Base-by-base conservation (phyloP, 2,329 filamentous ascomycete genomes). In the Calonectria leucothoes region DNA sequence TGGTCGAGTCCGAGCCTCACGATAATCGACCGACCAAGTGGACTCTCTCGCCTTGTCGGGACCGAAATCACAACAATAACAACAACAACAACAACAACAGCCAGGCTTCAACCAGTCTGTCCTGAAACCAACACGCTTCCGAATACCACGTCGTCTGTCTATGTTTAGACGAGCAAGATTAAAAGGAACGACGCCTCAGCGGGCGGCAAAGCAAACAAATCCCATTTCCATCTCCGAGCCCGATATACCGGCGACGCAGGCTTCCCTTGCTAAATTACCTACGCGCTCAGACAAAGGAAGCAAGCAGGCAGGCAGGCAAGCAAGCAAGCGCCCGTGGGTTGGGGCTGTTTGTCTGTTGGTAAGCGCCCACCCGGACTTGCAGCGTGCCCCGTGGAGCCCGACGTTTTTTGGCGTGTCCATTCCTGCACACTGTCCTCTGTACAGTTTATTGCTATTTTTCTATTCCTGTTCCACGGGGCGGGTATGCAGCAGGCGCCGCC, bases 401-500 rank as follows among this genome's bases (percentile, higher is more conserved):
- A 23, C 7, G n/a, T n/a, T n/a, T n/a, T n/a, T n/a, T n/a, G n/a
- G n/a, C n/a, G n/a, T n/a, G 12, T 20, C 11, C 27, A 20, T 15
- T 15, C 35, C 10, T 52, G 49, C 49, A 27, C 49, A 52, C 10
- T 33, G 15, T 57, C 17, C 12, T 17, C 23, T 42, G 35, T 42
- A 63, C 35, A 63, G 35, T 42, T 49, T 66, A n/a, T 35, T 29
- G n/a, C 11, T n/a, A n/a, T 23, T 45, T 23, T 66, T 66, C 69
- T 66, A 71, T 71, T 66, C 51, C 48, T 49, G 51, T 66, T 66
- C 63, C 15, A 31, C 23, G 31, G 67, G 10, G 57, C 49, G 65
- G 65, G 31, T 31, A 57, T 31, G 17, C 29, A 20, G 67, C 17
- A 66, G 61, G 35, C 69, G 61, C 69, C 42, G 55, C 2, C 12